Evolutionary conservation across 2,329 filamentous ascomycete genomes (phyloP), one percentile per base, ranked within the genome.

Genomic region (Sarocladium kiliense): DNA sequence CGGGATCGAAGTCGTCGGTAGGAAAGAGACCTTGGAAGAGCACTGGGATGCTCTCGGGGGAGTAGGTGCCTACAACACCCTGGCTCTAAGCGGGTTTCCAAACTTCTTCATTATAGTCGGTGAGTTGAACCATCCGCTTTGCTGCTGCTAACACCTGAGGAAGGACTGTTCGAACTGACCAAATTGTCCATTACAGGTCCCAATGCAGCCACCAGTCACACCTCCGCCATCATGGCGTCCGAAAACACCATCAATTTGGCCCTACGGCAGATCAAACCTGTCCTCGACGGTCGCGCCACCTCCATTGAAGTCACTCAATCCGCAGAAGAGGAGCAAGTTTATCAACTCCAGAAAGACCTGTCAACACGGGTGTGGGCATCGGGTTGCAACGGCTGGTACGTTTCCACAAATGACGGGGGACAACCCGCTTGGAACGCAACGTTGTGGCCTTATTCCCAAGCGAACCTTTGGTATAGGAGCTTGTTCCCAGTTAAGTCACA

Each of bases 101-200:
- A 87, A 87, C 62, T 82, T 86, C 62, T 86, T 87, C 68, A 73
- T 85, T 56, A 67, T 86, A 0, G 77, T 84, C 39, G 84, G 72
- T 68, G 50, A 57, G 64, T 59, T 34, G n/a, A 6, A 10, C n/a
- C n/a, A n/a, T n/a, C n/a, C n/a, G n/a, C n/a, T n/a, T n/a, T n/a
- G n/a, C n/a, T n/a, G n/a, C n/a, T n/a, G n/a, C n/a, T n/a, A n/a
- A n/a, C n/a, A n/a, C n/a, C n/a, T n/a, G n/a, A n/a, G n/a, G n/a
- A n/a, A n/a, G n/a, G n/a, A n/a, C n/a, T n/a, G n/a, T n/a, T n/a
- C n/a, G n/a, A n/a, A n/a, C n/a, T n/a, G n/a, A n/a, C n/a, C n/a
- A n/a, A n/a, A n/a, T n/a, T n/a, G n/a, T n/a, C 18, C 16, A 14
- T 12, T 2, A 1, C 39, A 72, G 72, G 84, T 0, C 84, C 84